These are phyloP conservation scores for Ceratocystis cacaofunesta DNA, from an alignment of 2,329 filamentous ascomycete species.

Conservation along the genomic window DNA sequence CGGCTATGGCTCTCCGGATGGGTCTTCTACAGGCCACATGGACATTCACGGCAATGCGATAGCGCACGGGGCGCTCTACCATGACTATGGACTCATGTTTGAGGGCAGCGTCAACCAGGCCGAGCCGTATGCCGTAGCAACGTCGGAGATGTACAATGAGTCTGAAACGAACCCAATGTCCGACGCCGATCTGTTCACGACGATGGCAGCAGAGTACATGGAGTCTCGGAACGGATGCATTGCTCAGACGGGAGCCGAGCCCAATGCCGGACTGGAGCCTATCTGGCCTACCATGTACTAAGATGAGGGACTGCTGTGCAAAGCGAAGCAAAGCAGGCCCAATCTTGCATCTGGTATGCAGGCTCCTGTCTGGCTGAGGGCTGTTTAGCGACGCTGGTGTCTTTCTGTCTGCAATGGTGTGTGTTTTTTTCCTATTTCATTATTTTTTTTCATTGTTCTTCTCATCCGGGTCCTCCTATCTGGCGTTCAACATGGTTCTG, in stretches of 20 bases:
- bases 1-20: constrained; percentile 11
- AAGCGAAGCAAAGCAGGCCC: neutral
- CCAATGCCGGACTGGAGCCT: constrained; percentile 19
- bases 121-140: constrained; percentile 6
- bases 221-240: constrained; percentile 7
- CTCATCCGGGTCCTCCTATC: constrained; percentile 17
- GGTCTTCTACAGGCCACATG: neutral
- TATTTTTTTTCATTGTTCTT: constrained; percentile 12
- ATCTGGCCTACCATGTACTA: neutral
- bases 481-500: constrained; percentile 12
- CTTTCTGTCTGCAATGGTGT: neutral
- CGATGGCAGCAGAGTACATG: constrained; percentile 5
- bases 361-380: neutral
- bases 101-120: constrained; percentile 4
- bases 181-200: constrained; percentile 2
- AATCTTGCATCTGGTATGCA: neutral
- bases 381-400: neutral
- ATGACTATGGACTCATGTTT: constrained; percentile 10
- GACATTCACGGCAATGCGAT: constrained; percentile 1
- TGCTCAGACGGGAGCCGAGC: neutral
- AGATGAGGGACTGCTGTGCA: neutral
- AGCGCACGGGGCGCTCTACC: constrained; percentile 2
- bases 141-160: constrained; percentile 3
- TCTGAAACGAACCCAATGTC: constrained; percentile 3
- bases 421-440: no score